Percentiles rank a stretch among this genome's conserved stretches.
Conservation (phyloP, 2,329 filamentous ascomycete species). For the Penicillium palitans region DNA sequence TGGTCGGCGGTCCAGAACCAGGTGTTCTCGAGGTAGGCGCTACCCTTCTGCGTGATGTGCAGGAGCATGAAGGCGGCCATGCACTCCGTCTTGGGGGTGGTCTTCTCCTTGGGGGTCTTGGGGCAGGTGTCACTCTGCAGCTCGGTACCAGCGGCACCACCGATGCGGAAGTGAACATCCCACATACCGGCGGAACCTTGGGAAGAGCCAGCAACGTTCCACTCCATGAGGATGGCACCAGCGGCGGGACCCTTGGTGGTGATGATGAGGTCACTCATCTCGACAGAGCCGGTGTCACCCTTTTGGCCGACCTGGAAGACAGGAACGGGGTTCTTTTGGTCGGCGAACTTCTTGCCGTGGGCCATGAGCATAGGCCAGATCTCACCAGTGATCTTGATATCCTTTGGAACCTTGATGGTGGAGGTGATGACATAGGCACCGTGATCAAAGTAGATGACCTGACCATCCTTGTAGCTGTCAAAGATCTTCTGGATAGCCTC, state of each 20-base stretch:
- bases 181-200: conserved; percentile 78
- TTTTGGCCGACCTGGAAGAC: conserved; percentile 80
- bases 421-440: conserved; percentile 62
- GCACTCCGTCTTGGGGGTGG: conserved; percentile 65
- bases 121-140: conserved; percentile 77
- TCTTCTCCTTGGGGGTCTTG: conserved; percentile 68
- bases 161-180: conserved; percentile 95
- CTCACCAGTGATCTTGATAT: conserved; percentile 86
- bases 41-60: conserved; percentile 57
- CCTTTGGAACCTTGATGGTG: conserved; percentile 64
- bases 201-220: conserved; percentile 70
- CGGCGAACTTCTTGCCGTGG: conserved; percentile 69
- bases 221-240: conserved; percentile 87
- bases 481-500: conserved; percentile 77
- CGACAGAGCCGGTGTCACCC: conserved; percentile 75
- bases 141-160: conserved; percentile 78
- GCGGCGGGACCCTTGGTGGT: conserved; percentile 79
- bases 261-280: conserved; percentile 86
- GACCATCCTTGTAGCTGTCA: conserved; percentile 60
- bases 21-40: conserved; percentile 80
- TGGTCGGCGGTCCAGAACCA: conserved; percentile 93
- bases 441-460: conserved; percentile 65
- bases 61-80: conserved; percentile 69
- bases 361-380: conserved; percentile 90
- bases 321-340: conserved; percentile 74